phyloP scores from a whole-genome alignment of 495 filamentous ascomycete species.

The Neurospora sp. region DNA sequence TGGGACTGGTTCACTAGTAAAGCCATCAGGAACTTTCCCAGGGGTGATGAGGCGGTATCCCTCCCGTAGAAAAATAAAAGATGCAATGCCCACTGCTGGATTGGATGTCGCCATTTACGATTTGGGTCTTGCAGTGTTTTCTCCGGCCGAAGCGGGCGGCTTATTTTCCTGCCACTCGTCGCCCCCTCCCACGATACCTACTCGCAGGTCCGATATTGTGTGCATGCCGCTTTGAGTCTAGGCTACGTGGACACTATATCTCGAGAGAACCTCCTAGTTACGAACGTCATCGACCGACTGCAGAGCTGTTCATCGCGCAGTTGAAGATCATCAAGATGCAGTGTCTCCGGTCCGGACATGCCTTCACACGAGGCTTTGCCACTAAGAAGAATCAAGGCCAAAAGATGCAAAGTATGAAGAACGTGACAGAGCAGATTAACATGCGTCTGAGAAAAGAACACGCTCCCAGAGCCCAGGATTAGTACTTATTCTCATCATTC shows the following conservation, averaged over 20 bases:
- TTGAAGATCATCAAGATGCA: background rate
- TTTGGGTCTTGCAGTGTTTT: background rate
- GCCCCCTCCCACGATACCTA: background rate
- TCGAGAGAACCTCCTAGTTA: rapidly evolving
- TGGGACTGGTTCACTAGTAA: background rate
- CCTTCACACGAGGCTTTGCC: background rate
- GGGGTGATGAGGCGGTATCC: background rate
- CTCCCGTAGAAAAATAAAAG: background rate
- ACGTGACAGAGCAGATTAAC: background rate
- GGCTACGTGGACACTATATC: background rate
- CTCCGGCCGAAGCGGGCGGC: background rate
- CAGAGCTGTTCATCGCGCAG: background rate
- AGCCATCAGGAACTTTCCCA: background rate
- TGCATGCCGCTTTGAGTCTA: background rate
- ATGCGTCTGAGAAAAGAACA: background rate
- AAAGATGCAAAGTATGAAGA: background rate
- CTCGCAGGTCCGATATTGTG: background rate
- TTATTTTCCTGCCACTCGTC: background rate
- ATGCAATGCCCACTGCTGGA: background rate
- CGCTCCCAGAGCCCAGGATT: no score
- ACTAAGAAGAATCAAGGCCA: background rate
- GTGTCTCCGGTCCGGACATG: background rate
- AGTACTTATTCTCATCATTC: no score
- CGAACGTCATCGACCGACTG: background rate
- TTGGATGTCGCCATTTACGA: background rate